Percentiles rank a stretch among this genome's conserved stretches.
Evolutionary conservation across 495 filamentous ascomycete genomes (phyloP).

Genomic region (Aspergillus egyptiacus): DNA sequence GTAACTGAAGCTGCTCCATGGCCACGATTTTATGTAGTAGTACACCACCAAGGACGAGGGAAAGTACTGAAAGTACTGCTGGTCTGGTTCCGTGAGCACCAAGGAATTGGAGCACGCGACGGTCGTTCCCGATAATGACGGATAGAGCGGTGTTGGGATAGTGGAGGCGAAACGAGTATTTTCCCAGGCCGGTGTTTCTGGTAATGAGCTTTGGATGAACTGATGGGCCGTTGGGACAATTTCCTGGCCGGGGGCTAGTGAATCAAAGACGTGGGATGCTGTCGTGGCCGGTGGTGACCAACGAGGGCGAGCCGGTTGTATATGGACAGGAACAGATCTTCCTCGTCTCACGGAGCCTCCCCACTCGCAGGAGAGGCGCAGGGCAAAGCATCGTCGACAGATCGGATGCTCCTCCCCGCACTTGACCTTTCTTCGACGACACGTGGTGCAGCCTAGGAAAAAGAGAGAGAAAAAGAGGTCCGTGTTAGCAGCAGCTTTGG

Average conservation of each 20-base stretch:
- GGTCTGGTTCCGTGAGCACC: constrained; percentile 31
- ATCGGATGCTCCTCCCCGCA: constrained; percentile 49
- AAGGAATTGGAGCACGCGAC: constrained; percentile 35
- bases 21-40: constrained; percentile 42
- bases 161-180: not conserved
- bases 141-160: constrained; percentile 20
- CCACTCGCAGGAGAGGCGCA: constrained; percentile 36
- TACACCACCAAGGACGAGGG: constrained; percentile 37
- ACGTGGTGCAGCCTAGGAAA: constrained; percentile 43
- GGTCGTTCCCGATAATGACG: constrained; percentile 21
- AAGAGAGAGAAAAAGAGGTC: not conserved
- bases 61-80: constrained; percentile 39
- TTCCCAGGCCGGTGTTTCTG: constrained; percentile 14
- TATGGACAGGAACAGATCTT: constrained; percentile 25
- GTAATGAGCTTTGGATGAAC: not conserved
- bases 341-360: constrained; percentile 31
- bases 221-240: not conserved
- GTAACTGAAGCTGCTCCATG: constrained; percentile 39
- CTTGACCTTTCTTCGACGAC: constrained; percentile 51
- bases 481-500: constrained; percentile 4
- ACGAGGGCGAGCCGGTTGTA: constrained; percentile 25
- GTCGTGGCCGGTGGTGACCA: constrained; percentile 1
- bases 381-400: constrained; percentile 39
- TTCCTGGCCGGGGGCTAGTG: not conserved
- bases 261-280: not conserved